Percentiles rank a stretch among this genome's conserved stretches.
Conservation (phyloP, 75 land plant species). For the Chamaecyparis obtusa region DNA sequence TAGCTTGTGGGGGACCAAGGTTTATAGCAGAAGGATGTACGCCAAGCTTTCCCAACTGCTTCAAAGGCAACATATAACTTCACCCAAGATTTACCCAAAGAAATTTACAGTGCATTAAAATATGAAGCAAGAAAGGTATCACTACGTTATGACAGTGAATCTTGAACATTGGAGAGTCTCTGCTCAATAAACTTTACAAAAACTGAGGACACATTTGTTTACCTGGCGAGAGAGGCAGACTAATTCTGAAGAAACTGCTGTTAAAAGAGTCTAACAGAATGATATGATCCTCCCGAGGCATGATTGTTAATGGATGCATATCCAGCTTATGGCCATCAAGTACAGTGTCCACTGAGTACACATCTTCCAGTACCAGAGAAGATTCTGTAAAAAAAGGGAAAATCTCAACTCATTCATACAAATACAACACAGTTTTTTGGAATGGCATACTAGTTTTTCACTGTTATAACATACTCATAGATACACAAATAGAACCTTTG, state of each 20-base stretch:
- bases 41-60: too few species aligned
- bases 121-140: background rate
- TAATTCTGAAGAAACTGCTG: constrained; percentile 39
- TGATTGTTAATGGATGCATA: constrained; percentile 22
- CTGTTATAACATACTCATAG: background rate
- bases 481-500: background rate
- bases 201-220: background rate
- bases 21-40: too few species aligned
- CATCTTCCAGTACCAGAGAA: constrained; percentile 39
- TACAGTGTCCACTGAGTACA: constrained; percentile 28
- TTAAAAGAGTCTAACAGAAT: constrained; percentile 49
- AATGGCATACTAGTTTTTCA: background rate
- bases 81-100: too few species aligned
- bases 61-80: too few species aligned
- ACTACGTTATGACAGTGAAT: background rate
- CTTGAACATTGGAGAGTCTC: background rate
- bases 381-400: background rate
- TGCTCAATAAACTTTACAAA: background rate
- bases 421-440: background rate
- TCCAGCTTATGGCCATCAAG: constrained; percentile 43
- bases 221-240: constrained; percentile 46
- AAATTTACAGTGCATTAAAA: too few species aligned
- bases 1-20: too few species aligned
- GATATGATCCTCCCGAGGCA: constrained; percentile 22
- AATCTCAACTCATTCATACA: background rate